Conservation (phyloP, 2,329 filamentous ascomycete genomes). For the Aciculosporium take region DNA sequence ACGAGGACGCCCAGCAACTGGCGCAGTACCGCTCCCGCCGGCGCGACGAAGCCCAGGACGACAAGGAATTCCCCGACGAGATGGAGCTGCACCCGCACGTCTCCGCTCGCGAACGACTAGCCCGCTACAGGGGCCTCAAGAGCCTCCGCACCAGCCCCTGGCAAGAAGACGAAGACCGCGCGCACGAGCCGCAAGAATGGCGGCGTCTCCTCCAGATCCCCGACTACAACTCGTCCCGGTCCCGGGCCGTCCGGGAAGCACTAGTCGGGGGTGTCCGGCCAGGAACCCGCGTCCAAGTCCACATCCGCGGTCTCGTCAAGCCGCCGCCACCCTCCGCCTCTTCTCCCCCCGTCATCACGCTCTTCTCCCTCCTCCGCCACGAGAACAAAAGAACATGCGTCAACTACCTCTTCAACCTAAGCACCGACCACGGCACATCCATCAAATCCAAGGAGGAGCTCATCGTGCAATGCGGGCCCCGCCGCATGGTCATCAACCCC, state of each 20-base stretch:
- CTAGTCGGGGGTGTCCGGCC: constrained; percentile 75
- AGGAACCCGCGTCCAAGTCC: constrained; percentile 69
- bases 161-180: constrained; percentile 76
- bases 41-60: constrained; percentile 69
- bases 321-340: constrained; percentile 27
- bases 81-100: constrained; percentile 87
- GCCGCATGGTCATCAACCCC: constrained; percentile 76
- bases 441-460: constrained; percentile 88
- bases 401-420: constrained; percentile 81
- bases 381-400: constrained; percentile 87
- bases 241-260: constrained; percentile 63
- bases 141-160: constrained; percentile 76
- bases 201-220: constrained; percentile 67
- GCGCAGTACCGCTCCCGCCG: constrained; percentile 68
- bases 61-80: constrained; percentile 92
- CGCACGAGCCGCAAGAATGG: constrained; percentile 85
- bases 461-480: constrained; percentile 79
- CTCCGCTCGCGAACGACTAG: constrained; percentile 69
- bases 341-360: constrained; percentile 48
- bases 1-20: constrained; percentile 61
- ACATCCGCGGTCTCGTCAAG: constrained; percentile 48
- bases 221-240: constrained; percentile 80
- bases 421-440: constrained; percentile 57
- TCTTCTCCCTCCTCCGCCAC: constrained; percentile 82
- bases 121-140: constrained; percentile 82